phyloP scores from a whole-genome alignment of 768 basidiomycete species.

The Russula compacta region DNA sequence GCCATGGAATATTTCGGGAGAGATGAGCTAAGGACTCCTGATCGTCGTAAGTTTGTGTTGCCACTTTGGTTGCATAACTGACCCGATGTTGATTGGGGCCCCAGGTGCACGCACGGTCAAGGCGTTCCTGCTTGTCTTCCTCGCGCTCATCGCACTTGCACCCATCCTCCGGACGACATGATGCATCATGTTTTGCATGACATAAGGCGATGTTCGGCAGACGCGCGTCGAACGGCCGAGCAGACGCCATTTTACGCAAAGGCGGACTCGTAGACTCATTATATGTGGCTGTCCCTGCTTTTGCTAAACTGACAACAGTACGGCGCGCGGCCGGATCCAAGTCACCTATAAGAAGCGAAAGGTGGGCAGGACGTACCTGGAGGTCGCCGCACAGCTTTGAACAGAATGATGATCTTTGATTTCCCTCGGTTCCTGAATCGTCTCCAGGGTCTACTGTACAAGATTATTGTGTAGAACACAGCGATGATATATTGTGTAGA shows the following conservation, averaged over 20 bases:
- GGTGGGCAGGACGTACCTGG: not conserved
- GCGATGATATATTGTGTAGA: not conserved
- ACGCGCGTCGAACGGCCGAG: no score
- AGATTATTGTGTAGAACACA: not conserved
- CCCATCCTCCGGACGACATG: no score
- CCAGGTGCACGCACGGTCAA: slow-evolving; percentile 65
- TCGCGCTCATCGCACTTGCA: slow-evolving; percentile 41
- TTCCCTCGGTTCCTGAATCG: not conserved
- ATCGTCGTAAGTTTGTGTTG: slow-evolving; percentile 6
- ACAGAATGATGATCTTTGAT: no score
- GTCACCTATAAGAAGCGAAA: not conserved
- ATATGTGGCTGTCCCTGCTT: no score
- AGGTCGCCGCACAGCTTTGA: no score
- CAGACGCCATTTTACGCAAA: no score
- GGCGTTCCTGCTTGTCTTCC: slow-evolving; percentile 78
- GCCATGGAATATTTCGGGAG: slow-evolving; percentile 35
- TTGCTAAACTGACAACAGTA: not conserved
- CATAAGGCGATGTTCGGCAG: not conserved
- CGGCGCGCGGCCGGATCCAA: not conserved
- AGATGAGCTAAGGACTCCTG: slow-evolving; percentile 21
- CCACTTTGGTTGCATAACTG: not conserved
- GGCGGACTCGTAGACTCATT: no score
- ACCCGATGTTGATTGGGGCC: not conserved
- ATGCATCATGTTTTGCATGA: not conserved
- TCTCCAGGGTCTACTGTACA: no score